Evolutionary conservation across 108 stramenopile species (phyloP).

Genomic region (Cylindrotheca closterium): DNA sequence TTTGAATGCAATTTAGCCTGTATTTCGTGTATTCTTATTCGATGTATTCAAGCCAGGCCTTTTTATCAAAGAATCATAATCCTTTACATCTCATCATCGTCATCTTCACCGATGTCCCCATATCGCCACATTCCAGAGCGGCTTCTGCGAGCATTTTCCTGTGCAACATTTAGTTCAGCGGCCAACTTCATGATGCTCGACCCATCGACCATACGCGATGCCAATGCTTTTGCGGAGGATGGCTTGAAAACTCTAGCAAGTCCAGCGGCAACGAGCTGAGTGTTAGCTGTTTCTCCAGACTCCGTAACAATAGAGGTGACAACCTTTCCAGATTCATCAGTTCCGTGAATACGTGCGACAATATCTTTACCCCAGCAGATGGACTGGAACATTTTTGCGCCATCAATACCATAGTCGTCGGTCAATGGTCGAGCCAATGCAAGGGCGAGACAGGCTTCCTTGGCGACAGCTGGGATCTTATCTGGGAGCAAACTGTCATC

Average conservation of each 20-base stretch:
- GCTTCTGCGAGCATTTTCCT: conserved; percentile 67
- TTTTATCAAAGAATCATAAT: too few species aligned
- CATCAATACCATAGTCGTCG: conserved; percentile 85
- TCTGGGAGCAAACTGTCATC: conserved; percentile 73
- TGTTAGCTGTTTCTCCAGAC: conserved; percentile 67
- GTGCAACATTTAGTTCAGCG: conserved; percentile 59
- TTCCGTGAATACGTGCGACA: conserved; percentile 53
- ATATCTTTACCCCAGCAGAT: conserved; percentile 85
- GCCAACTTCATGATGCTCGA: conserved; percentile 56
- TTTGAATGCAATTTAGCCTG: too few species aligned
- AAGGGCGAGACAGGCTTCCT: conserved; percentile 80
- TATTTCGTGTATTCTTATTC: too few species aligned
- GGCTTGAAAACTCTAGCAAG: conserved; percentile 72
- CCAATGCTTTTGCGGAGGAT: conserved; percentile 41
- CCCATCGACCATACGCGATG: conserved; percentile 53
- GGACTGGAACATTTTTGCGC: conserved; percentile 74
- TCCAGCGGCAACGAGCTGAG: conserved; percentile 65
- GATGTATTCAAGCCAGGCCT: too few species aligned
- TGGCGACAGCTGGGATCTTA: conserved; percentile 80
- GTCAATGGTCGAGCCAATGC: conserved; percentile 63
- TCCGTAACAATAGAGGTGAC: conserved; percentile 55
- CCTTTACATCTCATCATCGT: conserved; percentile 54
- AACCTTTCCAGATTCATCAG: conserved; percentile 63
- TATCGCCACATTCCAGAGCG: conserved; percentile 91
- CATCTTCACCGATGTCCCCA: conserved; percentile 90